These are phyloP conservation scores for Casuarina cunninghamiana DNA, from an alignment of 306 rosid species.

Conservation along the genomic window DNA sequence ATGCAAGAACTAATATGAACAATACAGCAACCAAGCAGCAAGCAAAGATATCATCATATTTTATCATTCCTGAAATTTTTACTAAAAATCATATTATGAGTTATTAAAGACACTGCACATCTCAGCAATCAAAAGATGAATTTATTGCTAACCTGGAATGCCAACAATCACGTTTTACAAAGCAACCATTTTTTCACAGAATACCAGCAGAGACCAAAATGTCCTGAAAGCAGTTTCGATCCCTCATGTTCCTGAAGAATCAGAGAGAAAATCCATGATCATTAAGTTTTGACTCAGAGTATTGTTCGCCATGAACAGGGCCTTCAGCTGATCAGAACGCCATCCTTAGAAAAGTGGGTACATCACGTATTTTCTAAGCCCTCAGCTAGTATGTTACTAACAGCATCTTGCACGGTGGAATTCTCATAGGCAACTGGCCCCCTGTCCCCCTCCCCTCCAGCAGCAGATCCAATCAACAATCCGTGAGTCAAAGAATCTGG, in stretches of 20 bases:
- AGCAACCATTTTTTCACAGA: background rate
- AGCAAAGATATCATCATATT: background rate
- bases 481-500: conserved; percentile 76
- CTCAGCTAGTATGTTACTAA: conserved; percentile 74
- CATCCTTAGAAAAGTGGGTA: conserved; percentile 22
- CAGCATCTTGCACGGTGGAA: conserved; percentile 49
- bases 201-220: background rate
- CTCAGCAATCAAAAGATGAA: background rate
- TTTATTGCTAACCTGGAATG: background rate
- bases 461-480: conserved; percentile 66
- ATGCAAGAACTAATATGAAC: background rate
- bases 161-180: background rate
- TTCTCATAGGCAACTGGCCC: conserved; percentile 21
- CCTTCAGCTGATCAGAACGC: background rate
- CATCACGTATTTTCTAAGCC: conserved; percentile 52
- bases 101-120: background rate
- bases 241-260: background rate
- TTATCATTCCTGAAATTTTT: background rate
- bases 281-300: background rate
- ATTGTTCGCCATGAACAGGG: background rate
- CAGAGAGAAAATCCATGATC: background rate
- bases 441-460: conserved; percentile 34
- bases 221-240: conserved; percentile 4
- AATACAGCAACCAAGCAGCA: background rate
- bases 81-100: background rate